Evolutionary conservation across 2,329 filamentous ascomycete genomes (phyloP).

Genomic region (Ambrosiella beaveri): DNA sequence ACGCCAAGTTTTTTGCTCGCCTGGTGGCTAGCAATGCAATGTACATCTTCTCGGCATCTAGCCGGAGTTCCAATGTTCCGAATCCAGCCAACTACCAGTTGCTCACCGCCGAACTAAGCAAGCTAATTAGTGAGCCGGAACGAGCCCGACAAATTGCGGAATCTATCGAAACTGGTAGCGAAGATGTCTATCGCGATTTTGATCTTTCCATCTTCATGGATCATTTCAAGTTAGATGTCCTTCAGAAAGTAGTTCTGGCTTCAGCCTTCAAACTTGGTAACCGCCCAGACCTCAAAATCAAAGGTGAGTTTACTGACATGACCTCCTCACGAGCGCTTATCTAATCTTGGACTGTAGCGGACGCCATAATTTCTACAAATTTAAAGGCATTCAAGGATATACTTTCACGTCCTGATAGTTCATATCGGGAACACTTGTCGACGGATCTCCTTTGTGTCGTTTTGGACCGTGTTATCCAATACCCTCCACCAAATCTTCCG

Average conservation of each 20-base stretch:
- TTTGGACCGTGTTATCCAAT: slow-evolving; percentile 71
- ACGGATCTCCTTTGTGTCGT: slow-evolving; percentile 60
- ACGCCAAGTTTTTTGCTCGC: slow-evolving; percentile 86
- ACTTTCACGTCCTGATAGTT: slow-evolving; percentile 46
- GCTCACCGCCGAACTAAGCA: slow-evolving; percentile 67
- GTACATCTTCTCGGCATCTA: slow-evolving; percentile 72
- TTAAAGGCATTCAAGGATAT: slow-evolving; percentile 62
- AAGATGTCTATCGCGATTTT: slow-evolving; percentile 89
- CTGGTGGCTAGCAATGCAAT: slow-evolving; percentile 79
- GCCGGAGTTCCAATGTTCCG: slow-evolving; percentile 39
- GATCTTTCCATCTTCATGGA: slow-evolving; percentile 91
- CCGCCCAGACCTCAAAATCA: slow-evolving; percentile 67
- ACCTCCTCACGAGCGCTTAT: slow-evolving; percentile 8
- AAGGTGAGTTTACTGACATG: slow-evolving; percentile 41
- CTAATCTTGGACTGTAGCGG: slow-evolving; percentile 36
- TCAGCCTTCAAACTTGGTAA: slow-evolving; percentile 74
- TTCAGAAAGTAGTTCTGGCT: slow-evolving; percentile 75
- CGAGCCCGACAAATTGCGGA: slow-evolving; percentile 87
- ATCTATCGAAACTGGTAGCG: slow-evolving; percentile 74
- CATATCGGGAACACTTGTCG: slow-evolving; percentile 47
- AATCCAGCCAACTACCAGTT: slow-evolving; percentile 60
- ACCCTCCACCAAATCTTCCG: slow-evolving; percentile 48
- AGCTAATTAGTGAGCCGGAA: slow-evolving; percentile 61
- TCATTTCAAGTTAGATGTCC: slow-evolving; percentile 81
- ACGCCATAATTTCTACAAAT: slow-evolving; percentile 73